Percentiles rank a stretch among this genome's conserved stretches.
Evolutionary conservation across 2,329 filamentous ascomycete species (phyloP).

Genomic region (Blumeriella jaapii): DNA sequence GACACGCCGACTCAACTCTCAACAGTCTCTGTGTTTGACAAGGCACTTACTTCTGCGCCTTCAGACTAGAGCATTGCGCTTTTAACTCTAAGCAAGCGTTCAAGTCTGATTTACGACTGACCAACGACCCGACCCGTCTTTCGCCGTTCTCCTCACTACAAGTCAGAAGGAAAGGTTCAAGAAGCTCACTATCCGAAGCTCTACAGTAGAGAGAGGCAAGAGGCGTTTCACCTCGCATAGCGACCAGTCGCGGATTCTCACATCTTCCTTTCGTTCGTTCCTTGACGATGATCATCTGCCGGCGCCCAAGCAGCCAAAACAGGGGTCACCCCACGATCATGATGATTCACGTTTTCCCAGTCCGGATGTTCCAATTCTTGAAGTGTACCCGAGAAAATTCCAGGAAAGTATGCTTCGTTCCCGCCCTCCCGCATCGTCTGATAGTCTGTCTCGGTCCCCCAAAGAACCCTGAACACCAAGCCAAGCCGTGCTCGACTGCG

Average conservation of each 20-base stretch:
- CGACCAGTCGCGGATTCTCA: no score
- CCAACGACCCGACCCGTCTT: no score
- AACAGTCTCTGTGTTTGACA: no score
- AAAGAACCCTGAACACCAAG: not conserved
- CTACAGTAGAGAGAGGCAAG: conserved; percentile 8
- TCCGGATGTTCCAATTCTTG: not conserved
- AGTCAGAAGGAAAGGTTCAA: conserved; percentile 20
- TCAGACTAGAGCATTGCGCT: no score
- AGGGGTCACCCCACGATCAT: no score
- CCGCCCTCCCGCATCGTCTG: not conserved
- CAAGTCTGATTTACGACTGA: no score
- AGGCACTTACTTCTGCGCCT: no score
- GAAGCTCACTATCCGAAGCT: conserved; percentile 18
- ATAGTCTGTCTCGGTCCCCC: not conserved
- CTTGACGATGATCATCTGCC: no score
- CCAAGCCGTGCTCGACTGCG: not conserved
- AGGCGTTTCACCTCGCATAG: not conserved
- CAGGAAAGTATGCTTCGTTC: conserved; percentile 1
- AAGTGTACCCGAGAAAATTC: not conserved
- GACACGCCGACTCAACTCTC: no score
- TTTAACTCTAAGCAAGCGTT: no score
- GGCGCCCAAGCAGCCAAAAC: no score
- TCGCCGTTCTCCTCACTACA: conserved; percentile 12
- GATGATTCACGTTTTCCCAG: not conserved
- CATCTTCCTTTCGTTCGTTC: no score